These are phyloP conservation scores for Zygosaccharomyces sapae DNA, from an alignment of 1,139 yeast genomes.

Conservation along the genomic window DNA sequence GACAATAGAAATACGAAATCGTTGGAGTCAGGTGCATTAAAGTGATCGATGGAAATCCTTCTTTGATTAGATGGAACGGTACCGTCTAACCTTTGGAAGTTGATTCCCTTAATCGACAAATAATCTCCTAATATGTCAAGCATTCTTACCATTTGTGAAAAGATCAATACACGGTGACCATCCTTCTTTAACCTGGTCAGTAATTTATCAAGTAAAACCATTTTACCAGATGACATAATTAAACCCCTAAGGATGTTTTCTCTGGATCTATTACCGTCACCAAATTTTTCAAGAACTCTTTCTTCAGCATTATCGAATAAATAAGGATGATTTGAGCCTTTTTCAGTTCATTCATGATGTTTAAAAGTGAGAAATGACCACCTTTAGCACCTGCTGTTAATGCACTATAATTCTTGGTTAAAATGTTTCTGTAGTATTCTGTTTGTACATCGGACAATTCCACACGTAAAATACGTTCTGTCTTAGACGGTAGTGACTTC, in stretches of 20 bases:
- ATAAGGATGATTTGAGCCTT: slow-evolving; percentile 95
- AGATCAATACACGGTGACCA: slow-evolving; percentile 92
- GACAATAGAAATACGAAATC: slow-evolving; percentile 89
- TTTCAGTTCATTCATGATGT: slow-evolving; percentile 91
- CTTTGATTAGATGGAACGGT: slow-evolving; percentile 93
- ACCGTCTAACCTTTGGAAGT: slow-evolving; percentile 93
- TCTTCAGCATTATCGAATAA: slow-evolving; percentile 91
- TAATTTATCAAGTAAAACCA: slow-evolving; percentile 90
- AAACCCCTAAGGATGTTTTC: slow-evolving; percentile 83
- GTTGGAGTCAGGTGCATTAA: slow-evolving; percentile 87
- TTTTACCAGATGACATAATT: slow-evolving; percentile 98
- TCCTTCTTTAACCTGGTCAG: slow-evolving; percentile 80
- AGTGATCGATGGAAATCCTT: slow-evolving; percentile 92
- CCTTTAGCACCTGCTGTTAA: slow-evolving; percentile 78
- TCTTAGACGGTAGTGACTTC: slow-evolving; percentile 88
- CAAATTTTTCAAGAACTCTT: slow-evolving; percentile 61
- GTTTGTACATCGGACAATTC: slow-evolving; percentile 95
- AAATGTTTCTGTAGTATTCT: slow-evolving; percentile 86
- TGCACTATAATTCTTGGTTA: slow-evolving; percentile 87
- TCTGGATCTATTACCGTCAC: slow-evolving; percentile 56
- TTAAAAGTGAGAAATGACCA: slow-evolving; percentile 79
- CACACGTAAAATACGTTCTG: slow-evolving; percentile 91
- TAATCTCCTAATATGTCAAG: slow-evolving; percentile 94
- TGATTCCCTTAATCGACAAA: slow-evolving; percentile 80
- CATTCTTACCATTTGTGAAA: slow-evolving; percentile 96